Evolutionary conservation across 495 filamentous ascomycete species (phyloP).

Genomic region (Podospora didyma): DNA sequence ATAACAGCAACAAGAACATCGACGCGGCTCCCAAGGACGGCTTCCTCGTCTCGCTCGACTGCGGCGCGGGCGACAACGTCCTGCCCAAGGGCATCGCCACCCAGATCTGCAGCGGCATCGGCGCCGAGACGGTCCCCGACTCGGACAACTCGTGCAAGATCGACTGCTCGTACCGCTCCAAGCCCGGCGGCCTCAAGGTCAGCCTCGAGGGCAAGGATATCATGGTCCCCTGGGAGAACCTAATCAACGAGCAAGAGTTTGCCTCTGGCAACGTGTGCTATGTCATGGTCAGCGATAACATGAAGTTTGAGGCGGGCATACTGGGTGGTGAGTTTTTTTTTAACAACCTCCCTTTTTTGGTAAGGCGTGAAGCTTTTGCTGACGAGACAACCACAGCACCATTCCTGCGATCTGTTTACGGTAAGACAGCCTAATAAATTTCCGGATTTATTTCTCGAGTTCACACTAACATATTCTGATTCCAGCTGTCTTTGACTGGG

Average conservation of each 20-base stretch:
- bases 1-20: not conserved
- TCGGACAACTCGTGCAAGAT: constrained; percentile 41
- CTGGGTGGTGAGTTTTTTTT: not conserved
- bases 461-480: not conserved
- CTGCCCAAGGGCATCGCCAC: constrained; percentile 5
- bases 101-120: constrained; percentile 9
- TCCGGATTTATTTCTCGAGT: not conserved
- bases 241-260: constrained; percentile 42
- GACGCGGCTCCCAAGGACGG: not conserved
- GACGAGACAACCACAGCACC: not conserved
- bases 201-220: constrained; percentile 49
- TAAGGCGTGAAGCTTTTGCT: not conserved
- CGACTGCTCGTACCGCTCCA: constrained; percentile 50
- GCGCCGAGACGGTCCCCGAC: constrained; percentile 9
- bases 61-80: constrained; percentile 9
- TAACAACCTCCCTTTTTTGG: not conserved
- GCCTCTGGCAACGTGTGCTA: not conserved
- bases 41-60: constrained; percentile 10
- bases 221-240: constrained; percentile 53
- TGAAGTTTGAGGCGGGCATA: not conserved
- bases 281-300: constrained; percentile 2
- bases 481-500: constrained; percentile 19
- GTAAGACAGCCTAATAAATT: not conserved
- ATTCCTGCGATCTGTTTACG: constrained; percentile 11
- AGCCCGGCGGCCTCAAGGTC: constrained; percentile 51